Conservation (phyloP, 1,284 basidiomycete species). For the Trichosporon asahii region DNA sequence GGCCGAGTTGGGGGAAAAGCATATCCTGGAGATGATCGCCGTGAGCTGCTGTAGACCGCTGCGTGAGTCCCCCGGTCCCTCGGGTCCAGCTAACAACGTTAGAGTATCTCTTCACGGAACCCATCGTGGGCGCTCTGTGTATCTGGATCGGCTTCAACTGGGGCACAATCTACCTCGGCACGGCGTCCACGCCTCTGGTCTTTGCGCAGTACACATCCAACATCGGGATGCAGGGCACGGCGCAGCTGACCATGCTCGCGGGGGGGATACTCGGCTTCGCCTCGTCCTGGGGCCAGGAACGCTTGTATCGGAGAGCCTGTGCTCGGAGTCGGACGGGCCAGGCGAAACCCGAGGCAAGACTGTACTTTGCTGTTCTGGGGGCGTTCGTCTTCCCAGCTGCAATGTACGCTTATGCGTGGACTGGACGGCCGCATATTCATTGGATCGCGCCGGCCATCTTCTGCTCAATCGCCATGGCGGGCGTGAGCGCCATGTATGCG, state of each 20-base stretch:
- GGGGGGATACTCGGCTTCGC: slow-evolving; percentile 70
- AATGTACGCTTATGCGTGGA: slow-evolving; percentile 46
- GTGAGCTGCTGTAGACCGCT: slow-evolving; percentile 45
- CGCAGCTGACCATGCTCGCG: slow-evolving; percentile 50
- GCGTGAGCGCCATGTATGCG: slow-evolving; percentile 43
- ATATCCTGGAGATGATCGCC: slow-evolving; percentile 38
- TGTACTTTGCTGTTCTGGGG: slow-evolving; percentile 51
- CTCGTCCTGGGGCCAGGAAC: slow-evolving; percentile 57
- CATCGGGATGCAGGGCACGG: slow-evolving; percentile 33
- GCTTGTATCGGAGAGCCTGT: slow-evolving; percentile 34
- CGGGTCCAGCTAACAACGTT: slow-evolving; percentile 14
- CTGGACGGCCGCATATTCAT: slow-evolving; percentile 32
- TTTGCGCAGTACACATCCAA: slow-evolving; percentile 43
- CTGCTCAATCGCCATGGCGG: slow-evolving; percentile 31
- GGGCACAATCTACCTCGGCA: slow-evolving; percentile 45
- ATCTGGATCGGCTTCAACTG: slow-evolving; percentile 53
- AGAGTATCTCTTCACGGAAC: slow-evolving; percentile 53
- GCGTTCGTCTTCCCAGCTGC: slow-evolving; percentile 44
- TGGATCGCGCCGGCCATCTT: slow-evolving; percentile 43
- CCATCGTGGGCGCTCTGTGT: slow-evolving; percentile 52
- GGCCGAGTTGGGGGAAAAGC: slow-evolving; percentile 41
- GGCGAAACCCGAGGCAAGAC: slow-evolving; percentile 53
- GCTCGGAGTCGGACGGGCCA: slow-evolving; percentile 37
- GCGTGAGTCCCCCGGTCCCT: slow-evolving; percentile 30
- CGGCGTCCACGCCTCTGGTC: slow-evolving; percentile 35